Evolutionary conservation across 208 protist genomes (phyloP), one percentile per base, ranked within the genome.

Genomic region (Acanthamoeba castellanii): DNA sequence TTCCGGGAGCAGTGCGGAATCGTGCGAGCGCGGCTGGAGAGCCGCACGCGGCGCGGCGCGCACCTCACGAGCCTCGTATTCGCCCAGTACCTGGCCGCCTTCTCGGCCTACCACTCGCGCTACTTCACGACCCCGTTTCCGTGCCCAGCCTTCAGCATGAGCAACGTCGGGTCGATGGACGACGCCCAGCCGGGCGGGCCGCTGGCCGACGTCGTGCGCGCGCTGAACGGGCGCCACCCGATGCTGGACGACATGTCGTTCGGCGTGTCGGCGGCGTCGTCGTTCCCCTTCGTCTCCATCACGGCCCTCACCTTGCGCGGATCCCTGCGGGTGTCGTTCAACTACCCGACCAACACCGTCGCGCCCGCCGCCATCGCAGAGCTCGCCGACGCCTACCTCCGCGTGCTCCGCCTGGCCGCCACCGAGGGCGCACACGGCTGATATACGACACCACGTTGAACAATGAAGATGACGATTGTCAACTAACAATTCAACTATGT

Each of bases 1-100:
- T 81, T 81, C 37, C 34, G 34, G 4, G 16, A 81, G 72, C 72
- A 81, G 72, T 81, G 72, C 72, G 27, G 0, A 1, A 20, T 50
- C 37, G 72, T 81, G 37, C 72, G 72, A 34, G 22, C 22, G 37
- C 32, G 72, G 16, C 8, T 52, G 34, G 42, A 52, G 37, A 30
- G 18, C 34, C 8, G 5, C 72, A 81, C 52, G 72, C 9, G 30
- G 37, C 32, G 72, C 14, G 72, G 72, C 9, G 37, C 8, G 7
- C 72, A 81, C 72, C 72, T 81, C 72, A 81, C 72, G 20, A 81
- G 42, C 72, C 32, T 81, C 72, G 50, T 81, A 3, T 81, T 81
- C 37, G 72, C 72, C 34, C 72, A 81, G 72, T 81, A 81, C 72
- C 72, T 81, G 37, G 72, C 72, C 16, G 32, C 72, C 72, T 81